Base-by-base conservation (phyloP, 148 eudicot genomes). In the Persicaria tinctoria region DNA sequence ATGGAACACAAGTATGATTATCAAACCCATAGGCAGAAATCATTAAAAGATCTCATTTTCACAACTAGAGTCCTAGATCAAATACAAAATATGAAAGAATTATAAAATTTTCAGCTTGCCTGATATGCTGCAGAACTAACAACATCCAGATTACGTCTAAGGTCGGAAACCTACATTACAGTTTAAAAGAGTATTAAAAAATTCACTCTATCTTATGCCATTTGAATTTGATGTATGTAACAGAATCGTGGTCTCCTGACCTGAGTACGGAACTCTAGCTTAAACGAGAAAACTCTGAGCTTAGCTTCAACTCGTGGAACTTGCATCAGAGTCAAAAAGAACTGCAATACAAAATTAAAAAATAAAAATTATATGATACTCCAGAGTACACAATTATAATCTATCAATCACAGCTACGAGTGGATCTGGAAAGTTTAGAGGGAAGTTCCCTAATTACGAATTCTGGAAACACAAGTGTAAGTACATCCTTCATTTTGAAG, bases 201-300 rank as follows among this genome's bases (percentile, higher is more conserved):
- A 20, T 6, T 46, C 11, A 53, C 20, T 17, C 16, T 74, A 44
- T 55, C 11, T 5, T 27, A 27, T 44, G 12, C 27, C 50, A 16
- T 50, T 32, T 55, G 50, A 23, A 7, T 6, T 16, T 66, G 48
- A 66, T 14, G 17, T 46, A 18, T 8, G 49, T 16, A 12, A 20
- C 1, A 51, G 76, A 76, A 48, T 63, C n/a, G 59, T 7, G 18
- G 46, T 54, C 8, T n/a, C 54, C 86, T 84, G 53, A 89, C 98
- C 95, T 89, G 98, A 76, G 89, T 60, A 70, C 66, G 53, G 76
- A 93, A 93, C 86, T 91, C 95, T 79, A 91, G 79, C 89, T 91
- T 93, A 83, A 91, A 93, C 9, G 97, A 91, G 81, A 89, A 91
- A 78, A 93, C 95, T 83, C 91, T 81, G 57, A 93, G 91, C 87